phyloP scores from a whole-genome alignment of 345 rosid species.

The sweet orange (Citrus sinensis) region DVS_A1.0 CM039162.1:25533001-25533500 shows the following conservation, averaged over 20 bases:
- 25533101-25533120: constrained; percentile 61
- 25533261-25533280: constrained; percentile 17
- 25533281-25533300: constrained; percentile 81
- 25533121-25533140: constrained; percentile 75
- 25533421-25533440: constrained; percentile 71
- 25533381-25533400: constrained; percentile 54
- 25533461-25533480: constrained; percentile 79
- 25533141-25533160: constrained; percentile 74
- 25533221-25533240: background rate
- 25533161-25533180: constrained; percentile 73
- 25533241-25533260: constrained; percentile 10
- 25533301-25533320: constrained; percentile 49
- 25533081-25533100: constrained; percentile 75
- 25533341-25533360: constrained; percentile 50
- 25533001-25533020: constrained; percentile 30
- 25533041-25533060: constrained; percentile 49
- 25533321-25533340: constrained; percentile 37
- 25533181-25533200: constrained; percentile 43
- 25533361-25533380: constrained; percentile 65
- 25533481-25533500: constrained; percentile 78
- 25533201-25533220: background rate
- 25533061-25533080: constrained; percentile 67
- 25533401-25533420: constrained; percentile 81
- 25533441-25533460: constrained; percentile 72
- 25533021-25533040: constrained; percentile 42